A percentile compares a stretch with the other conserved stretches of the same genome.
Evolutionary conservation across 768 basidiomycete species (phyloP).

Genomic region (Boletus edulis): DNA sequence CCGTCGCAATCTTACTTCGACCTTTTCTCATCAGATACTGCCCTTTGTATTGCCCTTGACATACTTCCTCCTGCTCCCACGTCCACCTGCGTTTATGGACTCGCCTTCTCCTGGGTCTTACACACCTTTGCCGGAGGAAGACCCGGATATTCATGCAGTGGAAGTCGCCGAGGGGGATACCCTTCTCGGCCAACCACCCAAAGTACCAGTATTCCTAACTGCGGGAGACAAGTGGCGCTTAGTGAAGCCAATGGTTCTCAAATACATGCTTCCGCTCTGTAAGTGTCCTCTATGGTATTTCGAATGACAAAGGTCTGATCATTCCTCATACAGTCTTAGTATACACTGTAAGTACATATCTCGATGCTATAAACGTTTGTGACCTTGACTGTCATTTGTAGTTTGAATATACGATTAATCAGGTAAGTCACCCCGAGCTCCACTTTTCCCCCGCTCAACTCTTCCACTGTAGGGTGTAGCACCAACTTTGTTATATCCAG

Average conservation of each 20-base stretch:
- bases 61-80: slow-evolving; percentile 78
- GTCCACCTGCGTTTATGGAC: slow-evolving; percentile 47
- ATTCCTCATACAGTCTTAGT: slow-evolving; percentile 45
- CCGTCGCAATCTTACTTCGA: background rate
- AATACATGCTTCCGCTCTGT: slow-evolving; percentile 95
- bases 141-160: slow-evolving; percentile 15
- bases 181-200: slow-evolving; percentile 32
- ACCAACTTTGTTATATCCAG: slow-evolving; percentile 85
- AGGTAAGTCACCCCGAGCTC: slow-evolving; percentile 39
- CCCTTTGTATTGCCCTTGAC: slow-evolving; percentile 78
- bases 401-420: slow-evolving; percentile 93
- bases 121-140: slow-evolving; percentile 36
- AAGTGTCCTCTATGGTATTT: slow-evolving; percentile 32
- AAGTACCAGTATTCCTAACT: slow-evolving; percentile 53
- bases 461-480: slow-evolving; percentile 63
- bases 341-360: slow-evolving; percentile 48
- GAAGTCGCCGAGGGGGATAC: slow-evolving; percentile 30
- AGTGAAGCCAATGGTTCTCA: slow-evolving; percentile 71
- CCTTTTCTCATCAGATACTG: slow-evolving; percentile 52
- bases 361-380: background rate
- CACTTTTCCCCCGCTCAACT: background rate
- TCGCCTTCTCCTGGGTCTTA: slow-evolving; percentile 37
- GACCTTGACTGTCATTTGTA: slow-evolving; percentile 34
- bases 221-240: slow-evolving; percentile 76
- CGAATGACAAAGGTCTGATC: slow-evolving; percentile 12